Evolutionary conservation across 345 rosid species (phyloP).

Genomic region (Citrus australasica): DNA sequence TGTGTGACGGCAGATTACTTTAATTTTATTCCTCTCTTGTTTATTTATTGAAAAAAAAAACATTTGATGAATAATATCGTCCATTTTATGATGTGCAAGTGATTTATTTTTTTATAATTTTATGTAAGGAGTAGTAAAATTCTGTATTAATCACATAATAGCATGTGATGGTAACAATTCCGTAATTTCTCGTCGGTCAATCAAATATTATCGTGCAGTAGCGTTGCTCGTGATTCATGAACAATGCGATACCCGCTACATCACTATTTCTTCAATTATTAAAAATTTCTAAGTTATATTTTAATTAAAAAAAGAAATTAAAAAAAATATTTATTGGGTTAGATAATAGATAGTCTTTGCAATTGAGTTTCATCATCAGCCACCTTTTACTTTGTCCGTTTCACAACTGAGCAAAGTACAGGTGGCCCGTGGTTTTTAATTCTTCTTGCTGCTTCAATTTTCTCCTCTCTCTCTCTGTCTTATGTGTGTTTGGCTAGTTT

Average conservation of each 20-base stretch:
- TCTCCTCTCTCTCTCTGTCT: conserved; percentile 10
- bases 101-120: too few relatives aligned
- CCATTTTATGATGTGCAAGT: too few relatives aligned
- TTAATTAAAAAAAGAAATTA: background rate
- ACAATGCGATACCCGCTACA: too few relatives aligned
- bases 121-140: too few relatives aligned
- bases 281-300: too few relatives aligned
- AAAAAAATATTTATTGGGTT: background rate
- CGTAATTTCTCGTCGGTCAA: too few relatives aligned
- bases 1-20: conserved; percentile 6
- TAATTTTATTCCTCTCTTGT: background rate
- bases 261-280: too few relatives aligned
- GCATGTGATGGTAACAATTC: too few relatives aligned
- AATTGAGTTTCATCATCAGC: conserved; percentile 38
- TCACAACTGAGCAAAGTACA: conserved; percentile 38
- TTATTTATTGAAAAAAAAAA: background rate
- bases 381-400: conserved; percentile 63
- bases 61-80: too few relatives aligned
- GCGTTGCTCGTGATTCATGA: too few relatives aligned
- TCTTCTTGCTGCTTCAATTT: conserved; percentile 26
- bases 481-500: conserved; percentile 27
- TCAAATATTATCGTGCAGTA: too few relatives aligned
- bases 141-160: too few relatives aligned
- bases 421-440: conserved; percentile 22
- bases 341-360: conserved; percentile 4